These are phyloP conservation scores for Haematococcus lacustris DNA, from an alignment of 139 green algal species.

Conservation along the genomic window DNA sequence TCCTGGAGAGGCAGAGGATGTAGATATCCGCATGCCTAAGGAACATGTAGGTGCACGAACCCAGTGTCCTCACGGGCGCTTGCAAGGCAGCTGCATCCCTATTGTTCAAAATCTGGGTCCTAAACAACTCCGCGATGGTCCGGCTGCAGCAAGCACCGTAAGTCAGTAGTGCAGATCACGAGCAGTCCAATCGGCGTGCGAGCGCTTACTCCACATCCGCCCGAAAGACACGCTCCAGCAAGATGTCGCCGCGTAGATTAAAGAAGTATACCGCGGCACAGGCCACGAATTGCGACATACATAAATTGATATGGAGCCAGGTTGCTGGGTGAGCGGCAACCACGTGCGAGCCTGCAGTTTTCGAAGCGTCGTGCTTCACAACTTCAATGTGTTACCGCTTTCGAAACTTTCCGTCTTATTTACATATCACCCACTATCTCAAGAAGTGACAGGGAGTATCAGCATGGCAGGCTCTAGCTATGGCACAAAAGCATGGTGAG, in stretches of 20 bases:
- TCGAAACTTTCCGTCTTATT: no score
- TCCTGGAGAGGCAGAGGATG: conserved; percentile 81
- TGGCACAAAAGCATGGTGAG: no score
- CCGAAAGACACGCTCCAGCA: conserved; percentile 85
- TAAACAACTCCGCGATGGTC: conserved; percentile 81
- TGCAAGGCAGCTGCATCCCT: conserved; percentile 28
- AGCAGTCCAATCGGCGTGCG: not conserved
- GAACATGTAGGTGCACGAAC: conserved; percentile 78
- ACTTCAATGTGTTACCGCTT: no score
- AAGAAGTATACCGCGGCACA: conserved; percentile 70
- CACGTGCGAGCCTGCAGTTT: no score
- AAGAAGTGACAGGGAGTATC: no score
- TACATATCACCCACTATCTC: no score
- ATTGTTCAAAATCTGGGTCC: conserved; percentile 79
- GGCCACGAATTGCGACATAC: conserved; percentile 1
- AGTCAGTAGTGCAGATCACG: not conserved
- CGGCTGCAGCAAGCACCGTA: conserved; percentile 53
- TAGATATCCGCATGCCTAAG: conserved; percentile 84
- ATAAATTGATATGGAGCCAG: not conserved
- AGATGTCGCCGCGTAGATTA: conserved; percentile 84
- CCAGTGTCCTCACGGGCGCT: conserved; percentile 76
- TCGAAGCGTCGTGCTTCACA: no score
- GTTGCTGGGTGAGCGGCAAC: no score
- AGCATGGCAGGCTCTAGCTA: no score
- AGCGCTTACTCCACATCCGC: conserved; percentile 81